These are phyloP conservation scores for Ophiognomonia clavigignenti-juglandacearum DNA, from an alignment of 2,329 filamentous ascomycete species.

Conservation along the genomic window DNA sequence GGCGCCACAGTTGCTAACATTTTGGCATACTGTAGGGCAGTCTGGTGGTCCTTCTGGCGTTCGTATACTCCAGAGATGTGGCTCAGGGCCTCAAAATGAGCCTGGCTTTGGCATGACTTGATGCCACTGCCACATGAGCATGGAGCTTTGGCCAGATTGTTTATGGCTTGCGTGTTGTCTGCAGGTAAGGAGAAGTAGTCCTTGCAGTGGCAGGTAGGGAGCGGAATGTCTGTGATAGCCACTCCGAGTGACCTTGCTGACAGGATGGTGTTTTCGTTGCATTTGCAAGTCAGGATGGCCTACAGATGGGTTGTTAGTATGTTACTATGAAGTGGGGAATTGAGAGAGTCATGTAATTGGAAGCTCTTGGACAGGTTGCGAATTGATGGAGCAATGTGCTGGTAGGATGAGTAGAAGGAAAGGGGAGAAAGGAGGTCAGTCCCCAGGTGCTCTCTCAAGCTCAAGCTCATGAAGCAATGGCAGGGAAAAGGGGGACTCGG, in stretches of 20 bases:
- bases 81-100: slow-evolving; percentile 7
- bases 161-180: not conserved
- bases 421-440: too few species aligned
- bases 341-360: too few species aligned
- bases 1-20: slow-evolving; percentile 11
- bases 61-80: slow-evolving; percentile 1
- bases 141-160: slow-evolving; percentile 5
- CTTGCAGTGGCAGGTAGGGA: slow-evolving; percentile 13
- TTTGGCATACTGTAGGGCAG: slow-evolving; percentile 5
- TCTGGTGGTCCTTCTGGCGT: not conserved
- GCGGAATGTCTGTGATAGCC: not conserved
- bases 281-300: slow-evolving; percentile 6
- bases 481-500: too few species aligned
- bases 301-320: too few species aligned
- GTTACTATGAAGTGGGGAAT: too few species aligned
- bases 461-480: too few species aligned
- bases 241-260: slow-evolving; percentile 1
- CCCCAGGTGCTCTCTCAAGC: too few species aligned
- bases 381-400: too few species aligned
- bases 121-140: not conserved
- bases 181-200: slow-evolving; percentile 1
- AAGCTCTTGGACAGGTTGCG: too few species aligned
- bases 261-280: slow-evolving; percentile 2
- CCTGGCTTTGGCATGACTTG: slow-evolving; percentile 10
- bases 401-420: too few species aligned